phyloP scores from a whole-genome alignment of 805 yeast species.

The Zygosaccharomyces gambellarensis region DNA sequence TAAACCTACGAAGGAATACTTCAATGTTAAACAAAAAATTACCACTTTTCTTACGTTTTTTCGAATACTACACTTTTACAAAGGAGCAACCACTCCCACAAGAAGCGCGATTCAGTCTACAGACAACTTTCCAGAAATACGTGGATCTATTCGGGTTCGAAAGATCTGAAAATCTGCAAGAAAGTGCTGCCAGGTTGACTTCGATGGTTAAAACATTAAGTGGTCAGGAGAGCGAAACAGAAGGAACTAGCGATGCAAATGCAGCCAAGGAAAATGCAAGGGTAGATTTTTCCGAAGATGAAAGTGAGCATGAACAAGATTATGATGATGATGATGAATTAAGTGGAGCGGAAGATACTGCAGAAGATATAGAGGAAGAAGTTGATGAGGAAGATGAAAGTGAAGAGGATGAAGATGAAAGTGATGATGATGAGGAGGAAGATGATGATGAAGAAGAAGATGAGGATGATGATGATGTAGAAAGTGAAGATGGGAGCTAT shows the following conservation, averaged over 20 bases:
- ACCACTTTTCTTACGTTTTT: conserved; percentile 46
- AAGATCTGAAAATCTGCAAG: conserved; percentile 38
- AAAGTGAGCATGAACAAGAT: conserved; percentile 20
- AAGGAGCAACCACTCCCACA: conserved; percentile 60
- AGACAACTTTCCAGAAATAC: conserved; percentile 37
- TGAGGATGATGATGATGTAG: conserved; percentile 24
- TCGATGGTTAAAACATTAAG: neutral
- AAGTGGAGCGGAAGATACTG: conserved; percentile 31
- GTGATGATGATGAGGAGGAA: conserved; percentile 23
- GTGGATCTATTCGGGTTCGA: conserved; percentile 33
- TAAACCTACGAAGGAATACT: conserved; percentile 26
- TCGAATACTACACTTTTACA: conserved; percentile 66
- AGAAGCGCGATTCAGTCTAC: conserved; percentile 54
- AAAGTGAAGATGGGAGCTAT: conserved; percentile 24
- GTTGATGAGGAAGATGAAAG: conserved; percentile 23
- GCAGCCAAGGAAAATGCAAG: neutral
- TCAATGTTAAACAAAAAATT: conserved; percentile 28
- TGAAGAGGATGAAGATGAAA: conserved; percentile 26
- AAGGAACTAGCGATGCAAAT: neutral
- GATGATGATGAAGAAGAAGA: conserved; percentile 14
- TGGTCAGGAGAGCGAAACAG: neutral
- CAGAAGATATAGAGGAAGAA: conserved; percentile 20
- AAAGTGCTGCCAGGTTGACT: conserved; percentile 40
- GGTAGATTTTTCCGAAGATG: conserved; percentile 2
- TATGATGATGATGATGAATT: conserved; percentile 28